These are phyloP conservation scores for Trypanosoma avium DNA, from an alignment of 208 protist genomes.

Conservation along the genomic window DNA sequence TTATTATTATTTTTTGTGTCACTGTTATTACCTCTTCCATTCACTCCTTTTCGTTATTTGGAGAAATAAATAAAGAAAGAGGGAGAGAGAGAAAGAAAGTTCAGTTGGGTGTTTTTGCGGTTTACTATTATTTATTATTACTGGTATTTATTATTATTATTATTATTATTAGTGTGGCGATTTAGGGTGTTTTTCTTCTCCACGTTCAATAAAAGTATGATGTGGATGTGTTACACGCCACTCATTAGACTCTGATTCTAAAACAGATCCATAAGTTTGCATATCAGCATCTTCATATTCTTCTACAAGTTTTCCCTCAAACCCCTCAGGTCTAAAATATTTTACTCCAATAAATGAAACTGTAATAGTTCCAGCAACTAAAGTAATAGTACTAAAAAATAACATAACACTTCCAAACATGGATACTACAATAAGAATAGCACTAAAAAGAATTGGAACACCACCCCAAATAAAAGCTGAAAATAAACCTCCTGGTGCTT, in stretches of 20 bases:
- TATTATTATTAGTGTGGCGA: no score
- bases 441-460: conserved; percentile 72
- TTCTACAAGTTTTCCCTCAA: conserved; percentile 83
- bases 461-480: conserved; percentile 53
- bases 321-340: conserved; percentile 71
- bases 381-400: conserved; percentile 44
- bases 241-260: conserved; percentile 66
- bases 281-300: conserved; percentile 84
- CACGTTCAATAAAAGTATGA: conserved; percentile 51
- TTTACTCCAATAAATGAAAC: conserved; percentile 65
- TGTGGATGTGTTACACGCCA: conserved; percentile 67
- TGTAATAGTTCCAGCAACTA: conserved; percentile 58
- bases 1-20: no score
- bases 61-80: no score
- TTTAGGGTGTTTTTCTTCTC: no score
- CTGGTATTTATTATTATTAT: no score
- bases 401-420: conserved; percentile 54
- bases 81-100: no score
- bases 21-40: no score
- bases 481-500: conserved; percentile 57
- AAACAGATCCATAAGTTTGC: conserved; percentile 79
- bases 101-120: no score
- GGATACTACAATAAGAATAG: conserved; percentile 67
- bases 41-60: no score
- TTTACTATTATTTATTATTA: no score